Evolutionary conservation across 345 rosid species (phyloP).

Genomic region (Cardamine chenopodiifolia): DNA sequence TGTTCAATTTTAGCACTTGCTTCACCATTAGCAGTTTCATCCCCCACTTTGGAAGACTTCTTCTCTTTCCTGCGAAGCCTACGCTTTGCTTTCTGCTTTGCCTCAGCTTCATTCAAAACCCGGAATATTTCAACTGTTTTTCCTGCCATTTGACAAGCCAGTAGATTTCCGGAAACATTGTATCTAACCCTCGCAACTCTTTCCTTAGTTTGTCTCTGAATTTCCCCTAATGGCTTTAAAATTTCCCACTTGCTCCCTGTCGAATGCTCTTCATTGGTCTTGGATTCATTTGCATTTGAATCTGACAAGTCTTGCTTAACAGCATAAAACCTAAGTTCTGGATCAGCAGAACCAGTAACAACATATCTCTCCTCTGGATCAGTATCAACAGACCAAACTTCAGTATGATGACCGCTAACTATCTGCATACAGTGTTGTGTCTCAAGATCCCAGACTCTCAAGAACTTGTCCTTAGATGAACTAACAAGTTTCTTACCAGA

Average conservation of each 20-base stretch:
- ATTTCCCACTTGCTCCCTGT: conserved; percentile 73
- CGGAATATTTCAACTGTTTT: conserved; percentile 74
- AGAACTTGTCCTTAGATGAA: conserved; percentile 88
- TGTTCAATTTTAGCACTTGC: conserved; percentile 41
- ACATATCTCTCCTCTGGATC: conserved; percentile 82
- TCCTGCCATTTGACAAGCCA: conserved; percentile 94
- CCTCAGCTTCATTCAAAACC: conserved; percentile 77
- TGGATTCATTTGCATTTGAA: conserved; percentile 41
- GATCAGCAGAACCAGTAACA: conserved; percentile 90
- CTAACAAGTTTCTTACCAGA: conserved; percentile 85
- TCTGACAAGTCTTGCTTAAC: conserved; percentile 53
- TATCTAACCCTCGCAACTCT: conserved; percentile 81
- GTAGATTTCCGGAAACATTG: conserved; percentile 68
- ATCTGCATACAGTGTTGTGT: conserved; percentile 94
- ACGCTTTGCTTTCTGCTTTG: conserved; percentile 84
- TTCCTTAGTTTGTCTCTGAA: conserved; percentile 84
- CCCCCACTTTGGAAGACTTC: conserved; percentile 60
- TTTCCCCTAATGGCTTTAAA: conserved; percentile 73
- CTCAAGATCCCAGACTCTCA: conserved; percentile 99
- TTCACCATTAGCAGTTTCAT: conserved; percentile 49
- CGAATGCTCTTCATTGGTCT: conserved; percentile 44
- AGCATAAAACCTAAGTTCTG: conserved; percentile 73
- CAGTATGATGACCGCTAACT: conserved; percentile 94
- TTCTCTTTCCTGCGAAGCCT: conserved; percentile 90
- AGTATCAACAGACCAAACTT: conserved; percentile 90